Conservation (phyloP, 176 grass and related monocot genomes). For the Rhynchospora pubera region DNA sequence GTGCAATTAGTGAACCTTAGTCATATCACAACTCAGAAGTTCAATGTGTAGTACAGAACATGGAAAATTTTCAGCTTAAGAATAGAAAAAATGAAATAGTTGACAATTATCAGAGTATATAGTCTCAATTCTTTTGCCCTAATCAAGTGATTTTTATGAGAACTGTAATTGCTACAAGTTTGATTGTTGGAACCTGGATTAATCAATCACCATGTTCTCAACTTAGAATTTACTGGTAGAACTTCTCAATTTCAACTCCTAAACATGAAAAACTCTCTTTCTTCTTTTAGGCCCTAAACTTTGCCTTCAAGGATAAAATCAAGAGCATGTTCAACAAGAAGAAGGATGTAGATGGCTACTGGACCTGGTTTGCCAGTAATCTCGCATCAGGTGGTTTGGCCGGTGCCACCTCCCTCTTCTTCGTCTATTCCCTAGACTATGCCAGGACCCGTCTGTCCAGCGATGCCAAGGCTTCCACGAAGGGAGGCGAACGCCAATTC, state of each 20-base stretch:
- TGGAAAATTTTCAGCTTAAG: too few species aligned
- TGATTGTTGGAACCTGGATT: neutral
- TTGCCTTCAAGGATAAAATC: constrained; percentile 98
- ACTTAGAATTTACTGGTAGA: neutral
- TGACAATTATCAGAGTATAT: neutral
- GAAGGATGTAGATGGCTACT: constrained; percentile 92
- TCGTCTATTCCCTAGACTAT: constrained; percentile 90
- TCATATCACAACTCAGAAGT: neutral
- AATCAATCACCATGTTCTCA: neutral
- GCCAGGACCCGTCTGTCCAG: constrained; percentile 82
- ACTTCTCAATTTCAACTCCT: neutral
- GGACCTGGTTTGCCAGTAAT: constrained; percentile 91
- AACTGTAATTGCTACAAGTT: neutral
- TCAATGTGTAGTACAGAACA: neutral
- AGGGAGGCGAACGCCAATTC: constrained; percentile 86
- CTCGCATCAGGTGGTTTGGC: constrained; percentile 89
- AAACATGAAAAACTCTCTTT: neutral
- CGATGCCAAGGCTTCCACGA: constrained; percentile 73
- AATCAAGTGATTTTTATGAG: neutral
- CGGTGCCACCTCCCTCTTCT: constrained; percentile 83
- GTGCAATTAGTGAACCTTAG: too few species aligned
- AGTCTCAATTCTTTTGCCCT: neutral
- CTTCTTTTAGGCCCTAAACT: constrained; percentile 71
- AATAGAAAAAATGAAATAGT: neutral
- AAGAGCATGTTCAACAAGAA: constrained; percentile 95